Conservation (phyloP, 140 eudicot genomes). For the Artemisia princeps region DNA sequence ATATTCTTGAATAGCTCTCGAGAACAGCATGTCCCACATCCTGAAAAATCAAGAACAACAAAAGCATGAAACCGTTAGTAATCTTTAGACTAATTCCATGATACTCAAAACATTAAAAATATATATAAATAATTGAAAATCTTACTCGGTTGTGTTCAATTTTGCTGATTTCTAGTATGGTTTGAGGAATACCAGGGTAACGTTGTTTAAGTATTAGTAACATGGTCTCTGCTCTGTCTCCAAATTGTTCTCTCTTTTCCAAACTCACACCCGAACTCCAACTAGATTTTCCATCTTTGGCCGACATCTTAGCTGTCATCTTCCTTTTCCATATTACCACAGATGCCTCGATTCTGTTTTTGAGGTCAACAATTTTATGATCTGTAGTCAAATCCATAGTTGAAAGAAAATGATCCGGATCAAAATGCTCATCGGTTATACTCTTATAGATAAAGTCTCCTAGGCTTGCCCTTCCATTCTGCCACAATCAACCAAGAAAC, state of each 20-base stretch:
- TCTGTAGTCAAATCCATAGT: slow-evolving; percentile 67
- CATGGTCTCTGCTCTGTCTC: slow-evolving; percentile 58
- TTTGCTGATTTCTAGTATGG: slow-evolving; percentile 62
- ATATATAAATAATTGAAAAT: neutral
- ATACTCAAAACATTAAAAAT: neutral
- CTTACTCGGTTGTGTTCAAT: slow-evolving; percentile 73
- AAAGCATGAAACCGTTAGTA: neutral
- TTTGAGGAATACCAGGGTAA: slow-evolving; percentile 68
- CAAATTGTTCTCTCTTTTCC: slow-evolving; percentile 77
- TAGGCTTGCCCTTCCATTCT: slow-evolving; percentile 89
- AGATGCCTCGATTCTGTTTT: slow-evolving; percentile 79
- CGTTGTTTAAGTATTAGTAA: slow-evolving; percentile 53
- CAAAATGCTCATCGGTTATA: slow-evolving; percentile 69
- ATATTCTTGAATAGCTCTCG: slow-evolving; percentile 87
- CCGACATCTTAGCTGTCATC: slow-evolving; percentile 67
- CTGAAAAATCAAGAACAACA: slow-evolving; percentile 30
- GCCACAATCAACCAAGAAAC: slow-evolving; percentile 12
- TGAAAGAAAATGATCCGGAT: slow-evolving; percentile 54
- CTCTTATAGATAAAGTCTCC: slow-evolving; percentile 70
- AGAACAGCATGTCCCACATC: slow-evolving; percentile 81
- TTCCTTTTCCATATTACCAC: slow-evolving; percentile 78
- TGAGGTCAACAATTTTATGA: slow-evolving; percentile 77
- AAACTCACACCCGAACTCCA: slow-evolving; percentile 79
- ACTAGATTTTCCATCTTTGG: slow-evolving; percentile 67
- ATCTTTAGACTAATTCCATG: neutral